Conservation (phyloP, 129 eudicot species). For the Artemisia argyi region DNA sequence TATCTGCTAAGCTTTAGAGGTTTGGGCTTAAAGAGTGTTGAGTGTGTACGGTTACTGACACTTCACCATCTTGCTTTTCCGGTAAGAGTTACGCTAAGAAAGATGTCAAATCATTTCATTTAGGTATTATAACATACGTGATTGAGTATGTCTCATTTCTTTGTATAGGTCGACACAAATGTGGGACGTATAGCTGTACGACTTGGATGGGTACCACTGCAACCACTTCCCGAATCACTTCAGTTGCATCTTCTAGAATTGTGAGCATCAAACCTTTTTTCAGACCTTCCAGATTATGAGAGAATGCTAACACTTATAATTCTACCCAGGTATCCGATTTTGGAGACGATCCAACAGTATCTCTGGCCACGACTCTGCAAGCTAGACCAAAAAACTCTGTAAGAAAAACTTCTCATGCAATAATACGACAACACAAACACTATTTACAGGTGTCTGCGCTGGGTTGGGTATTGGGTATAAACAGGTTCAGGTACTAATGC, state of each 20-base stretch:
- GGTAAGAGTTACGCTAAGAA: conserved; percentile 43
- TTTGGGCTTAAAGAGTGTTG: conserved; percentile 85
- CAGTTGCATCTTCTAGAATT: conserved; percentile 82
- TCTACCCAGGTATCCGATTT: conserved; percentile 63
- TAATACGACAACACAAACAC: background rate
- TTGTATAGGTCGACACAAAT: conserved; percentile 78
- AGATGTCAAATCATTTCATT: background rate
- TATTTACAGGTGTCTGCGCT: background rate
- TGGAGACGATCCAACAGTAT: conserved; percentile 85
- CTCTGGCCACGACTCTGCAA: conserved; percentile 95
- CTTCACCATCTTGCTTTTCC: conserved; percentile 96
- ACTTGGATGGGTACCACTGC: conserved; percentile 97
- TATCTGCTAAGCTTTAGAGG: conserved; percentile 80
- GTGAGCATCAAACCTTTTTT: conserved; percentile 42
- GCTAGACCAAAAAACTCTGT: conserved; percentile 89
- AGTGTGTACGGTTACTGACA: conserved; percentile 84
- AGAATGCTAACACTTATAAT: conserved; percentile 16
- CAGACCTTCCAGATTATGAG: background rate
- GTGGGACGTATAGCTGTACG: conserved; percentile 96
- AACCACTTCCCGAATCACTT: conserved; percentile 81
- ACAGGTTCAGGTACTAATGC: too few species aligned
- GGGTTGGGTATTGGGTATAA: background rate
- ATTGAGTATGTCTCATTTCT: conserved; percentile 8
- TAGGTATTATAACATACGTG: background rate
- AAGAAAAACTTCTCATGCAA: conserved; percentile 24